Evolutionary conservation across 140 eudicot species (phyloP).

Genomic region (Ambrosia hybrid): DNA sequence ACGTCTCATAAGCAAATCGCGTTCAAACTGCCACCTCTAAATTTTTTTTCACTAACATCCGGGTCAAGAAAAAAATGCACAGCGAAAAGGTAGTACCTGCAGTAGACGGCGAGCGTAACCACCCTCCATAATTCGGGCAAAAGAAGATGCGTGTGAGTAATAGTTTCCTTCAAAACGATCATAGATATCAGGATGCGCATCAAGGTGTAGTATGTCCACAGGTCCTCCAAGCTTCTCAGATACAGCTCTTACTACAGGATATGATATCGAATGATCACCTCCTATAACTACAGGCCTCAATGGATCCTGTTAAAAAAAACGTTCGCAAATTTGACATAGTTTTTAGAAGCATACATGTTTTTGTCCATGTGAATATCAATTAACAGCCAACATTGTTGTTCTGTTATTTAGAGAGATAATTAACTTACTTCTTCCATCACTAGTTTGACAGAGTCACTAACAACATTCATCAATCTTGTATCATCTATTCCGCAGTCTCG

Average conservation of each 20-base stretch:
- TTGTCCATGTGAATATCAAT: constrained; percentile 3
- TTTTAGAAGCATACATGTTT: not conserved
- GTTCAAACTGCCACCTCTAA: not conserved
- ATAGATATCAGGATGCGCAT: constrained; percentile 98
- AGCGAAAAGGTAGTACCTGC: constrained; percentile 51
- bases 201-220: constrained; percentile 86
- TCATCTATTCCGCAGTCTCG: constrained; percentile 89
- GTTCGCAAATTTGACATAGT: not conserved
- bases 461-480: constrained; percentile 75
- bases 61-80: not conserved
- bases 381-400: not conserved
- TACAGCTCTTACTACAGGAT: constrained; percentile 89
- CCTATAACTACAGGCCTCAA: constrained; percentile 90
- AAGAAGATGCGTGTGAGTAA: constrained; percentile 96
- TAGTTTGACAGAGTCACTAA: constrained; percentile 85
- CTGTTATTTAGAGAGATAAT: no score
- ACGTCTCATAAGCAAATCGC: not conserved
- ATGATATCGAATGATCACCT: constrained; percentile 96
- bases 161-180: constrained; percentile 84
- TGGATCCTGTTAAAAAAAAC: constrained; percentile 54
- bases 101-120: constrained; percentile 89
- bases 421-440: constrained; percentile 87
- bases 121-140: constrained; percentile 98
- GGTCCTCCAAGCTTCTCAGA: constrained; percentile 99
- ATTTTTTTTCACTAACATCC: constrained; percentile 3